Evolutionary conservation across 1,284 basidiomycete species (phyloP), one percentile per base, ranked within the genome.

Genomic region (Puccinia coronata): DNA sequence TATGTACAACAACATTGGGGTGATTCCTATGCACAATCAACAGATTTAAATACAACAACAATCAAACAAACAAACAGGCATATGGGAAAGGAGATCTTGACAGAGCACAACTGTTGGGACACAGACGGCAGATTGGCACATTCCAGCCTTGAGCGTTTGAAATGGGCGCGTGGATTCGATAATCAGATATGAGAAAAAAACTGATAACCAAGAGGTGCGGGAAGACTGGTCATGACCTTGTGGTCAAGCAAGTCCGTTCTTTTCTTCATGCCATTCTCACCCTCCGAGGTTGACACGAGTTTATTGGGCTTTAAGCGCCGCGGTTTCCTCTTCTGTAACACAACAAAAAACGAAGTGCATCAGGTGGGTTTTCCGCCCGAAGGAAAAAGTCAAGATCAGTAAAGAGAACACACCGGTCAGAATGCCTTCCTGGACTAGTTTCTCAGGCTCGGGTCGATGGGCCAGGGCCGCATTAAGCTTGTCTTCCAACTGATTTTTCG

Each of bases 351-450:
- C 11, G 12, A 23, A 49, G n/a, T n/a, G n/a, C 18, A 20, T 69
- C 28, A 0, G 34, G 59, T 23, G 5, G 2, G 34, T 16, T 23
- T 63, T 23, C 14, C 34, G 18, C 23, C 49, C 12, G 49, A 39
- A 43, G 43, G 43, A 43, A 43, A 16, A 43, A 16, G 43, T 6
- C 8, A 43, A 16, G 16, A 43, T 43, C 43, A 51, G 49, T n/a
- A 51, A 31, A 25, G 20, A 11, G 8, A 8, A 72, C 78, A 43
- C 6, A 90, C 91, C 86, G 73, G 87, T 87, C 61, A 93, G 87
- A 83, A 93, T 93, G 4, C 92, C 92, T 83, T 90, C 90, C 86
- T 91, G 90, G 82, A 92, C 89, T 71, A 93, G 88, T 82, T 92
- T 90, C 71, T 91, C 90, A 9, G 90, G 87, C 82, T 89, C 88